Evolutionary conservation across 768 basidiomycete genomes (phyloP).

Genomic region (Peribolospora kevripleyi): DNA sequence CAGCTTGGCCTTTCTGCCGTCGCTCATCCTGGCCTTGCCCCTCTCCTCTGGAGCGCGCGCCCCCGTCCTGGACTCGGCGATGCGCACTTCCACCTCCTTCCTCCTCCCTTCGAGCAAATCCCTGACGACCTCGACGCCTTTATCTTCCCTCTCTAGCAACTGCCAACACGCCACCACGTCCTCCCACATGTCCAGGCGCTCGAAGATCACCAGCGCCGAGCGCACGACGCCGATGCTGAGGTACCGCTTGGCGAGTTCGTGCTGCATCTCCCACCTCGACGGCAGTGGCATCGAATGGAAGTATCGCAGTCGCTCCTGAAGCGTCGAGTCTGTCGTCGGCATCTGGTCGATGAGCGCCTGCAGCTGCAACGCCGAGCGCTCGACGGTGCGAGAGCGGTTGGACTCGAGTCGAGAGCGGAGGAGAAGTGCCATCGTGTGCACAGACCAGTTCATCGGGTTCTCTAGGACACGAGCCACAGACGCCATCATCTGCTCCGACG

Average conservation of each 20-base stretch:
- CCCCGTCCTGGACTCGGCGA: conserved; percentile 34
- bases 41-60: conserved; percentile 18
- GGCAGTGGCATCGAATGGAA: conserved; percentile 63
- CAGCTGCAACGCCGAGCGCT: conserved; percentile 72
- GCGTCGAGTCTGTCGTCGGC: conserved; percentile 55
- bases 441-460: conserved; percentile 80
- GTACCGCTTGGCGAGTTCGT: conserved; percentile 64
- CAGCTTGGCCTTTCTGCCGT: conserved; percentile 43
- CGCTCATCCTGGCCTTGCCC: not conserved
- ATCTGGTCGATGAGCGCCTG: conserved; percentile 93
- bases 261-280: conserved; percentile 78
- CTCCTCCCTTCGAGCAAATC: conserved; percentile 65
- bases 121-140: conserved; percentile 52
- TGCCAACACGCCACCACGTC: conserved; percentile 77
- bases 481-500: conserved; percentile 71
- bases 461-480: conserved; percentile 72
- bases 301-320: conserved; percentile 50
- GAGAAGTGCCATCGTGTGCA: conserved; percentile 88
- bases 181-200: conserved; percentile 95
- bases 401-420: conserved; percentile 79
- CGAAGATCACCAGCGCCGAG: conserved; percentile 80
- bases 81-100: conserved; percentile 52
- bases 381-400: conserved; percentile 67
- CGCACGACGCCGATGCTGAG: conserved; percentile 63
- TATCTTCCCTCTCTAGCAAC: conserved; percentile 50